Base-by-base conservation (phyloP, 257 asterid genomes). In the Przewalskia tangutica region DNA sequence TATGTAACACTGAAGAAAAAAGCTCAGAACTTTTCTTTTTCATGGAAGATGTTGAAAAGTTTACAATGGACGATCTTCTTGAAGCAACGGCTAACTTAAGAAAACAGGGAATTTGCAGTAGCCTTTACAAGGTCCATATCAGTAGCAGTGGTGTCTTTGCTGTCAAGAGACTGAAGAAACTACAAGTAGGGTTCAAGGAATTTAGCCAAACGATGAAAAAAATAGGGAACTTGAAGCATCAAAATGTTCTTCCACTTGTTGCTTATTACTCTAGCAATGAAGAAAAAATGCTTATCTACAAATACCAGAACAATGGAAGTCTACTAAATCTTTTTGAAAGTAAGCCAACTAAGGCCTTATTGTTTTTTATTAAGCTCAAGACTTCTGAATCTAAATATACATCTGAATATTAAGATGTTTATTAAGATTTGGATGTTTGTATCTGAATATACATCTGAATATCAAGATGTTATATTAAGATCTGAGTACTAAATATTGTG, bases 11-110 rank as follows among this genome's bases (percentile, higher is more conserved):
- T n/a, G 77, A 83, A 14, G 87, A 82, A 4, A 36, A 66, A 36
- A 42, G 2, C 3, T 85, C 91, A 18, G 93, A 90, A 87, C 90
- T 87, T 10, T 87, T 81, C 82, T 87, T 90, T 71, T 90, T 90
- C 42, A 90, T 88, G 32, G 83, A 84, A 48, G 77, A 85, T 53
- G 83, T 81, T 14, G 89, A 90, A 64, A 65, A 88, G 82, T 87
- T 90, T 77, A 75, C 78, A 27, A 4, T 88, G 86, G 88, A 90
- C 23, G 90, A 88, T 42, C 90, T 87, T 84, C 82, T 88, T 27
- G 89, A 83, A 32, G 88, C 89, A 32, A 84, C 86, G n/a, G 90
- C 88, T 27, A 83, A 88, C 18, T 77, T 90, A 81, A 68, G 70
- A 5, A 81, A 65, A 0, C 90, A 84, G 40, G 81, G 91, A 7